These are phyloP conservation scores for Pulveroboletus ravenelii DNA, from an alignment of 768 basidiomycete species.

Conservation along the genomic window DNA sequence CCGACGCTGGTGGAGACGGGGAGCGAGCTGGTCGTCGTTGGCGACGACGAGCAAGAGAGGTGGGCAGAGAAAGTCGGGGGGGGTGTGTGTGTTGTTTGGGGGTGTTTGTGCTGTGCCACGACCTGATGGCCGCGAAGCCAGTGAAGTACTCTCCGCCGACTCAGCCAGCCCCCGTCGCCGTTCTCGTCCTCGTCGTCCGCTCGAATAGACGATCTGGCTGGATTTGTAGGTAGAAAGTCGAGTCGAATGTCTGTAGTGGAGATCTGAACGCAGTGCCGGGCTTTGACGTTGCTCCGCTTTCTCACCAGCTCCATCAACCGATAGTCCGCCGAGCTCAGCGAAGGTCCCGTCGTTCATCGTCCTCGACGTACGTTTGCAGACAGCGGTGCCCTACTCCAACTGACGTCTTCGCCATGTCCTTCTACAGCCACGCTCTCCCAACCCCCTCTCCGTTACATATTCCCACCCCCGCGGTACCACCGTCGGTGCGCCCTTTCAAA, in stretches of 20 bases:
- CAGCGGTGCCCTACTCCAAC: conserved; percentile 13
- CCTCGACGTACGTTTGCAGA: conserved; percentile 24
- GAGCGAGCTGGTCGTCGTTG: conserved; percentile 32
- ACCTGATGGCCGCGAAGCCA: neutral
- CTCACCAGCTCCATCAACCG: conserved; percentile 21
- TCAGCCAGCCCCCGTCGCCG: neutral
- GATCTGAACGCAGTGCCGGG: conserved; percentile 29
- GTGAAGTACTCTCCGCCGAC: neutral
- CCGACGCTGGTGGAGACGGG: conserved; percentile 12
- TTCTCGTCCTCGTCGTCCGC: neutral
- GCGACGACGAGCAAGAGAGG: conserved; percentile 31
- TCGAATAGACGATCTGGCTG: neutral
- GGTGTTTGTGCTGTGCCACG: conserved; percentile 23
- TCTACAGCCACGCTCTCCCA: conserved; percentile 8
- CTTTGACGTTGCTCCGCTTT: conserved; percentile 11
- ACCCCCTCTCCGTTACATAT: conserved; percentile 5
- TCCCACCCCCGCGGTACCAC: conserved; percentile 19
- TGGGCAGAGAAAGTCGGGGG: conserved; percentile 28
- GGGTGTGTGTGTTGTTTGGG: conserved; percentile 7
- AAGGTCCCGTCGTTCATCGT: conserved; percentile 21
- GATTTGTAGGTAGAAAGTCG: conserved; percentile 1
- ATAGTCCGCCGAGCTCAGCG: conserved; percentile 36
- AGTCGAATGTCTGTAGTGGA: conserved; percentile 4
- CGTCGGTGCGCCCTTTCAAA: conserved; percentile 13
- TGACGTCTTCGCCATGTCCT: conserved; percentile 29